Evolutionary conservation across 1,284 basidiomycete genomes (phyloP), one percentile per base, ranked within the genome.

Genomic region (Tausonia pullulans): DNA sequence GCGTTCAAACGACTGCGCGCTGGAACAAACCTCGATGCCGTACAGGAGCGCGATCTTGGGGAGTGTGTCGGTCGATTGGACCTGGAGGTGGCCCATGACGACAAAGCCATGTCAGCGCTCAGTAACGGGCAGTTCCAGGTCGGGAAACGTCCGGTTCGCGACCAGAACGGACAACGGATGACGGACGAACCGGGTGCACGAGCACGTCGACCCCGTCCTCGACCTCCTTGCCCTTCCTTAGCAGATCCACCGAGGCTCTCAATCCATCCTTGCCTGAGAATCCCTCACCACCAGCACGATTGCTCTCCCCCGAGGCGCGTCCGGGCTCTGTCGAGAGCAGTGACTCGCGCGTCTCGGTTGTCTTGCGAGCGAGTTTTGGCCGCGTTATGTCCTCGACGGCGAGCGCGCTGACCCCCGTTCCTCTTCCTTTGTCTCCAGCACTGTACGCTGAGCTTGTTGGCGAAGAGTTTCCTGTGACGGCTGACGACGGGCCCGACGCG

Each of bases 41-140:
- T 95, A 95, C 69, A 86, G 87, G 56, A 96, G 79, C 0, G 92
- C 85, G 27, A 96, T 86, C 13, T 89, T 87, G 13, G 89, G 83
- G 14, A 95, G 77, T 3, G 90, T 88, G 72, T 96, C 92, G 27
- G 79, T 81, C 4, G 83, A 78, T 63, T 79, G 77, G 46, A 95
- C 80, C 90, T 79, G 69, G 4, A 14, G 3, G 46, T 27, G 40
- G 27, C 27, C 27, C 44, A 41, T 53, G 46, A 45, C 27, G 6
- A 43, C 27, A 40, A 39, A 10, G 40, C 44, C 54, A 43, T 39
- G 16, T 3, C n/a, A 7, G 8, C 5, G n/a, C 7, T 43, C 39
- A 4, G 3, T 43, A 6, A 4, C 58, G 45, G n/a, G 11, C 40
- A 27, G 44, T 4, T 3, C 6, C 58, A 48, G 58, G 10, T n/a